These are phyloP conservation scores for Chaetomium strumarium DNA, from an alignment of 2,329 filamentous ascomycete genomes.

Conservation along the genomic window DNA sequence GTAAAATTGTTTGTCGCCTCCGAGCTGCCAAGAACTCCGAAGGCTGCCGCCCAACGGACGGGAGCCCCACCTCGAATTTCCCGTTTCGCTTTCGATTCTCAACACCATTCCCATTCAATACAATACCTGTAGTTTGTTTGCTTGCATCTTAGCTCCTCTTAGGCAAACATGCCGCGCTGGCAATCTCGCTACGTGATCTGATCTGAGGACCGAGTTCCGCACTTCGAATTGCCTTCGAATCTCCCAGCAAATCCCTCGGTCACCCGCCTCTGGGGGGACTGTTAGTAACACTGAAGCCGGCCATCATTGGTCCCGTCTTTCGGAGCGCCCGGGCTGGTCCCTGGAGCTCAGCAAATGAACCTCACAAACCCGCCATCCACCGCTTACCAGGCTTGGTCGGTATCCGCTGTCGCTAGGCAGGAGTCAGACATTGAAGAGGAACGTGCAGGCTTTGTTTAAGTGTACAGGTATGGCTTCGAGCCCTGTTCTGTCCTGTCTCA, in stretches of 20 bases:
- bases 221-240: background rate
- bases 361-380: constrained; percentile 49
- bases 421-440: constrained; percentile 49
- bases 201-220: constrained; percentile 2
- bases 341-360: constrained; percentile 37
- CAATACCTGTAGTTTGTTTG: too few relatives aligned
- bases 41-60: too few relatives aligned
- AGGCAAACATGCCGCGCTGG: background rate
- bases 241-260: background rate
- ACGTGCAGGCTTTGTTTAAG: constrained; percentile 56
- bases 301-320: background rate
- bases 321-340: constrained; percentile 4
- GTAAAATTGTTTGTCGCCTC: too few relatives aligned
- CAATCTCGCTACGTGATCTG: constrained; percentile 5
- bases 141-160: background rate
- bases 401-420: constrained; percentile 32
- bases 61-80: too few relatives aligned
- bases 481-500: constrained; percentile 17
- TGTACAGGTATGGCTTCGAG: constrained; percentile 35
- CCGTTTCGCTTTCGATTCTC: too few relatives aligned
- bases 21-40: too few relatives aligned
- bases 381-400: constrained; percentile 44
- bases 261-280: constrained; percentile 10
- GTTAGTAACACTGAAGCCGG: background rate
- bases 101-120: background rate